Evolutionary conservation across 139 green algal species (phyloP).

Genomic region (Chlamydomonas schloesseri): DNA sequence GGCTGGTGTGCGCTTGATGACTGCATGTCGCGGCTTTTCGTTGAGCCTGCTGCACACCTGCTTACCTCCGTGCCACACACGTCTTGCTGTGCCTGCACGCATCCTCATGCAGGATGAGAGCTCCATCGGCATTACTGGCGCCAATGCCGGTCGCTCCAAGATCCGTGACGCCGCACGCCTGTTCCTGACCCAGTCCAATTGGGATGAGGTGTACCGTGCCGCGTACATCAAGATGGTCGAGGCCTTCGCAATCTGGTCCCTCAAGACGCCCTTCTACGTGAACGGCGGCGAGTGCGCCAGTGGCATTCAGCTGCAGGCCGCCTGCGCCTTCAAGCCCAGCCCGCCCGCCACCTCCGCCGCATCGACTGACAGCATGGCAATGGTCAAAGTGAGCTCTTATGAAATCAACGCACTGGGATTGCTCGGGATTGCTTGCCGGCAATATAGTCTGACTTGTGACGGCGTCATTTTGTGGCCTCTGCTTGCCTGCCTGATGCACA

Average conservation of each 20-base stretch:
- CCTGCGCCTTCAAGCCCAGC: neutral
- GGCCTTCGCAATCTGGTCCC: neutral
- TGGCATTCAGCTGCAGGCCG: neutral
- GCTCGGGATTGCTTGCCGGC: too few relatives aligned
- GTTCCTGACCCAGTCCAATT: neutral
- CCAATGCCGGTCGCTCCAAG: neutral
- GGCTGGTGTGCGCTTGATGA: too few relatives aligned
- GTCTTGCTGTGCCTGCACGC: too few relatives aligned
- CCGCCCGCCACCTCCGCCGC: neutral
- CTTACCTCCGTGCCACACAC: too few relatives aligned
- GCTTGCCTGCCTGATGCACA: too few relatives aligned
- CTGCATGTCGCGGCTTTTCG: too few relatives aligned
- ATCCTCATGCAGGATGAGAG: neutral
- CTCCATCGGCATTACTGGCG: neutral
- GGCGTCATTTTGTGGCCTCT: too few relatives aligned
- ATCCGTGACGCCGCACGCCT: neutral
- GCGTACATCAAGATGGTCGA: conserved; percentile 22
- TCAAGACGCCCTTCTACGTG: neutral
- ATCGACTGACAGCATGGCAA: neutral
- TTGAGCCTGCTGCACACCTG: too few relatives aligned
- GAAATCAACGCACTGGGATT: too few relatives aligned
- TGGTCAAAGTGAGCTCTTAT: too few relatives aligned
- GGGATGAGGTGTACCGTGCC: neutral
- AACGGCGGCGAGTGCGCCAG: neutral
- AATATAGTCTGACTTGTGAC: too few relatives aligned